Evolutionary conservation across 2,329 filamentous ascomycete species (phyloP), one percentile per base, ranked within the genome.

Genomic region (Talaromyces sp.): DNA sequence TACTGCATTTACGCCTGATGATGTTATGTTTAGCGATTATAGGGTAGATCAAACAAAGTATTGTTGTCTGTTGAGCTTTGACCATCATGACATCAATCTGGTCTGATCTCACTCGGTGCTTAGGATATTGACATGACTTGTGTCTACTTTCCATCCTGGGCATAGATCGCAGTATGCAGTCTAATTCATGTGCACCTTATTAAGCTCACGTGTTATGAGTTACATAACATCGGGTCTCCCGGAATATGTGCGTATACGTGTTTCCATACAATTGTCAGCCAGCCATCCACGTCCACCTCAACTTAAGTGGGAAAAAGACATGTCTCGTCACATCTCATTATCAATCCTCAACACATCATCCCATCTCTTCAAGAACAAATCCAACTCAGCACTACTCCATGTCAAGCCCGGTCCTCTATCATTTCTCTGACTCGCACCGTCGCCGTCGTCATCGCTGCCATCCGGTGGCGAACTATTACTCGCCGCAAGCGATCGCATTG

Each of bases 301-400:
- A 22, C 9, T 11, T 13, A 56, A 56, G 52, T n/a, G 31, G 52
- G 22, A 39, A n/a, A 37, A 39, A 37, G 54, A 57, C 35, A 41
- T 41, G 54, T 15, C 33, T 15, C 37, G 22, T 59, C 56, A 59
- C 37, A 43, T 43, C 37, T 59, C 56, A 41, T 43, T 47, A 35
- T 63, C 61, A 37, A 63, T 47, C 39, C 15, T 63, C n/a, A 63
- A 50, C 27, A 39, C 49, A 35, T 63, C 50, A 59, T 66, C 64
- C 64, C 64, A 66, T 33, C 37, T 37, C 10, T 52, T 50, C 59
- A 66, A 25, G 22, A 66, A 62, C 25, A 62, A 31, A 31, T 66
- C 64, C 59, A 66, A 41, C 50, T 66, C 64, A 4, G 50, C 52
- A 58, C 59, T 62, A 15, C 59, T 57, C 50, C 8, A 31, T 17